Evolutionary conservation across 108 stramenopile species (phyloP).

Genomic region (Cyclostephanos tholiformis): DNA sequence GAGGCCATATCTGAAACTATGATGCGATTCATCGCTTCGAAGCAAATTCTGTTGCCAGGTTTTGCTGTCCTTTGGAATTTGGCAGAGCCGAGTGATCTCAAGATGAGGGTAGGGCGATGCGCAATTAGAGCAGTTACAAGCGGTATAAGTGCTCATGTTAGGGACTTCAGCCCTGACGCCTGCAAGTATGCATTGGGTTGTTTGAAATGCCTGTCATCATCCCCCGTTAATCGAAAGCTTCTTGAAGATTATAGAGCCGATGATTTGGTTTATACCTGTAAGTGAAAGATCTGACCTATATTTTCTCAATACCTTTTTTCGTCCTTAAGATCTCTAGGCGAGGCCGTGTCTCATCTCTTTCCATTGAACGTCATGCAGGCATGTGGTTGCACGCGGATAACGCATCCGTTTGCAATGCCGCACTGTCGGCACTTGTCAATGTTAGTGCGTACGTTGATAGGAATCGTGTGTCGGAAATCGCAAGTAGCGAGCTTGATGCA

Average conservation of each 20-base stretch:
- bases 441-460: constrained; percentile 26
- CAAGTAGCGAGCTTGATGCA: constrained; percentile 25
- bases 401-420: constrained; percentile 10
- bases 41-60: constrained; percentile 11
- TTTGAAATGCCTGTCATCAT: constrained; percentile 26
- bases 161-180: constrained; percentile 16
- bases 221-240: constrained; percentile 8
- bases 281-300: neutral
- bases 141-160: constrained; percentile 33
- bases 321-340: neutral
- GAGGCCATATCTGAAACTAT: constrained; percentile 13
- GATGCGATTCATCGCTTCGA: constrained; percentile 10
- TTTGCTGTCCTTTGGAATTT: constrained; percentile 30
- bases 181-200: constrained; percentile 31
- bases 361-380: neutral
- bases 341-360: neutral
- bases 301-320: neutral
- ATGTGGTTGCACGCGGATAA: constrained; percentile 38
- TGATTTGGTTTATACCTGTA: constrained; percentile 32
- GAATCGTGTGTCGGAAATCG: constrained; percentile 33
- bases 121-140: constrained; percentile 19
- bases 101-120: constrained; percentile 20
- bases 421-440: constrained; percentile 37
- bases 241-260: constrained; percentile 24
- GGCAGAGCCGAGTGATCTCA: constrained; percentile 16